A percentile compares a stretch with the other conserved stretches of the same genome.
These are phyloP conservation scores for Millerozyma miso DNA, from an alignment of 805 yeast species.

Conservation along the genomic window DNA sequence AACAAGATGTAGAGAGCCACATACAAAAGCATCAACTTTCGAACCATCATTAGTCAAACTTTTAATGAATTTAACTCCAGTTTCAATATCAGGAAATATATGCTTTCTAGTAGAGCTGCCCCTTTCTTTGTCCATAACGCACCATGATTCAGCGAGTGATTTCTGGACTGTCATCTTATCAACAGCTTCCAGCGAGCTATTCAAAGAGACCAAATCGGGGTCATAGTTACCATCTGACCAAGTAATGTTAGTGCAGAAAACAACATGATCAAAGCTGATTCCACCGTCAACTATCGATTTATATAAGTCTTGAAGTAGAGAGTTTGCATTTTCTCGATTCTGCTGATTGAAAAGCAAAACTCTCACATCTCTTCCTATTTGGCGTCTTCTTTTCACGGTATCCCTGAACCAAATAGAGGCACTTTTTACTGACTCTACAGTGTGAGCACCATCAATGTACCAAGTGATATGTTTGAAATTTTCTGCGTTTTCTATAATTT, in stretches of 20 bases:
- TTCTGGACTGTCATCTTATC: slow-evolving; percentile 81
- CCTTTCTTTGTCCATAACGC: slow-evolving; percentile 28
- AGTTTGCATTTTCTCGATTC: slow-evolving; percentile 72
- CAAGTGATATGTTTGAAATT: slow-evolving; percentile 51
- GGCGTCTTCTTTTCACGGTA: slow-evolving; percentile 9
- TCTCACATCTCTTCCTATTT: slow-evolving; percentile 29
- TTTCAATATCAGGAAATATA: slow-evolving; percentile 72
- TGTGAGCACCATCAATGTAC: slow-evolving; percentile 95
- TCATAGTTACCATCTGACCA: slow-evolving; percentile 81
- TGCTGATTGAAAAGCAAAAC: slow-evolving; percentile 90
- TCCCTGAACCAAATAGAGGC: slow-evolving; percentile 73
- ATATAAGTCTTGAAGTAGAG: slow-evolving; percentile 54
- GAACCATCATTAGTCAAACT: slow-evolving; percentile 36
- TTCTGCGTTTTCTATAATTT: slow-evolving; percentile 49
- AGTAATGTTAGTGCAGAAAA: slow-evolving; percentile 89
- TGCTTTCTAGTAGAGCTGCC: slow-evolving; percentile 32
- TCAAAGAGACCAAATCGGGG: slow-evolving; percentile 80
- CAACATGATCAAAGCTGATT: slow-evolving; percentile 63
- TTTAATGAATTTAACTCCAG: slow-evolving; percentile 55
- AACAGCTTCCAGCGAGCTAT: slow-evolving; percentile 73
- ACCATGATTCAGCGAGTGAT: slow-evolving; percentile 68
- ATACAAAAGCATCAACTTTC: slow-evolving; percentile 71
- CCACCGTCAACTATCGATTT: slow-evolving; percentile 33
- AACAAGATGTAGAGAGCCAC: slow-evolving; percentile 90
- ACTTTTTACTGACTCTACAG: slow-evolving; percentile 79